Evolutionary conservation across 805 yeast species (phyloP).

Genomic region (Saccharomycopsis vini): DNA sequence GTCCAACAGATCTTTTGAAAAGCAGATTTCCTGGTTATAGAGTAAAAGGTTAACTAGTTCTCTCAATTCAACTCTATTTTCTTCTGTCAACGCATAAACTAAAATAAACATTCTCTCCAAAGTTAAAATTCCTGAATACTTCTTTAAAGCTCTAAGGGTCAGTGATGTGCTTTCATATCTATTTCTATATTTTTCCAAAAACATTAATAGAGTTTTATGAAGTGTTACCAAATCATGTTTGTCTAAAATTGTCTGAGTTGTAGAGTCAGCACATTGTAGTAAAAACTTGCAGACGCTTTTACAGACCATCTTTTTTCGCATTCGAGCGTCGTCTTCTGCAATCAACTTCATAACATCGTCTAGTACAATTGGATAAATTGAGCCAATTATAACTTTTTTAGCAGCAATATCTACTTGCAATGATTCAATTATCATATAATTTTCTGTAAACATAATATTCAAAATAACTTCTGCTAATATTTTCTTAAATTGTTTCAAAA

Average conservation of each 20-base stretch:
- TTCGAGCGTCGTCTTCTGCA: conserved; percentile 25
- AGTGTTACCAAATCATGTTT: conserved; percentile 12
- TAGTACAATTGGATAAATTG: conserved; percentile 15
- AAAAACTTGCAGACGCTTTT: conserved; percentile 21
- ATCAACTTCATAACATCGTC: conserved; percentile 4
- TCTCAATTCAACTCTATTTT: conserved; percentile 22
- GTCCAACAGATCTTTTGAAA: conserved; percentile 26
- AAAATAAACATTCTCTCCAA: conserved; percentile 26
- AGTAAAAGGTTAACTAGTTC: conserved; percentile 26
- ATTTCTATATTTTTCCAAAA: conserved; percentile 26
- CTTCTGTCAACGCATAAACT: conserved; percentile 19
- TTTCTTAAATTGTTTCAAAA: not conserved
- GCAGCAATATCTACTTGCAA: conserved; percentile 11
- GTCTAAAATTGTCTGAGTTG: conserved; percentile 15
- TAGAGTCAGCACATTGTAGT: conserved; percentile 16
- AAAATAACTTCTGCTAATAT: conserved; percentile 9
- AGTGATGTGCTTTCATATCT: conserved; percentile 9
- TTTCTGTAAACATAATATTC: conserved; percentile 8
- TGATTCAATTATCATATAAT: conserved; percentile 11
- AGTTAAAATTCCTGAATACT: conserved; percentile 26
- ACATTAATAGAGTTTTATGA: conserved; percentile 26
- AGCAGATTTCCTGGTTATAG: conserved; percentile 27
- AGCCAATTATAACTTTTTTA: conserved; percentile 12
- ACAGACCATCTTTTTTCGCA: conserved; percentile 20
- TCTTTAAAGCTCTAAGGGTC: conserved; percentile 21